Evolutionary conservation across 2,329 filamentous ascomycete species (phyloP).

Genomic region (Penicillium freii): DNA sequence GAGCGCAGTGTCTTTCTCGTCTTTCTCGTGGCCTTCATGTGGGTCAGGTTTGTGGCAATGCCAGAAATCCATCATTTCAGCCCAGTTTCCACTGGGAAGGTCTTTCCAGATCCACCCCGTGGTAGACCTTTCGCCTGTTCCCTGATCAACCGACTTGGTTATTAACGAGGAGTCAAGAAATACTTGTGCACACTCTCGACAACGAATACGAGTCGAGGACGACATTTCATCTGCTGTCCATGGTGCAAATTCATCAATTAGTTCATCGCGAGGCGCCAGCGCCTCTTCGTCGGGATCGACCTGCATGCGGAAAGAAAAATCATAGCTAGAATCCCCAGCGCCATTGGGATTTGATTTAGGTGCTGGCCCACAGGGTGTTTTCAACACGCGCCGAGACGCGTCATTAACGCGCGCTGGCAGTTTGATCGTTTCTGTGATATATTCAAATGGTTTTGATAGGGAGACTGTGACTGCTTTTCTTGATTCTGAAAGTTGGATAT

Average conservation of each 20-base stretch:
- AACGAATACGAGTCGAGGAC: slow-evolving; percentile 34
- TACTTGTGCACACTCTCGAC: slow-evolving; percentile 34
- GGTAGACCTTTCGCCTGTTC: neutral
- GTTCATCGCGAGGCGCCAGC: slow-evolving; percentile 19
- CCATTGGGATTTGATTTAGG: neutral
- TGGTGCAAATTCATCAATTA: slow-evolving; percentile 35
- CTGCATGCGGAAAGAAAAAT: slow-evolving; percentile 55
- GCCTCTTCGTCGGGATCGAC: slow-evolving; percentile 43
- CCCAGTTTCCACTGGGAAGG: slow-evolving; percentile 94
- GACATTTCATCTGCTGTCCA: slow-evolving; percentile 43
- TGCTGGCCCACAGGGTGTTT: neutral
- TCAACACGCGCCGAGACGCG: slow-evolving; percentile 25
- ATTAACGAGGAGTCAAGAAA: neutral
- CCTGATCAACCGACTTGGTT: neutral
- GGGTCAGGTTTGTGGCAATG: slow-evolving; percentile 89
- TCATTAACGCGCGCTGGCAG: slow-evolving; percentile 45
- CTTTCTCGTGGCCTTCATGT: slow-evolving; percentile 44
- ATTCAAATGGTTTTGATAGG: slow-evolving; percentile 29
- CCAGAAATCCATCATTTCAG: slow-evolving; percentile 99
- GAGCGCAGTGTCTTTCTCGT: slow-evolving; percentile 36
- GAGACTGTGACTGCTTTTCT: slow-evolving; percentile 37
- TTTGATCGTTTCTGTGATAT: slow-evolving; percentile 44
- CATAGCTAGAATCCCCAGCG: slow-evolving; percentile 21
- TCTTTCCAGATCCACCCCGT: slow-evolving; percentile 73
- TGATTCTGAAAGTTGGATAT: slow-evolving; percentile 36